Base-by-base conservation (phyloP, 2,329 filamentous ascomycete genomes). In the Tolypocladium guangdongense region DNA sequence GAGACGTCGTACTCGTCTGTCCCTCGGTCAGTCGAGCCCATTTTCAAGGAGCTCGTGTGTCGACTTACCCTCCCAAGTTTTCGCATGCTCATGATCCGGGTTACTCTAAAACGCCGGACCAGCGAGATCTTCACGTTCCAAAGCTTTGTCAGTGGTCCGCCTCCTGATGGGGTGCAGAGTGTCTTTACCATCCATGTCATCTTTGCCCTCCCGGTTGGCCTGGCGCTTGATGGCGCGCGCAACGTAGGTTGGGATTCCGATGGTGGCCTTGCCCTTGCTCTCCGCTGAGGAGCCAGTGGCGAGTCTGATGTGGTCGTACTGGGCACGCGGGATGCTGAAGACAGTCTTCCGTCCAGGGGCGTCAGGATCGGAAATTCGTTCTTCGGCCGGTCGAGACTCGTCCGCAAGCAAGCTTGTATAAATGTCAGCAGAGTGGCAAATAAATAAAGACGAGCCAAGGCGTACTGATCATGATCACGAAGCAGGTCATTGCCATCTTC, bases 1-100 rank as follows among this genome's bases (percentile, higher is more conserved):
- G 66, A 70, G 20, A 74, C 63, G 35, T 67, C 66, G 36, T 60
- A 60, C n/a, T 52, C 2, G 36, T 57, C 58, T 10, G 57, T 43
- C 22, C 35, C 2, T 3, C 12, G 16, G 24, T 32, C 47, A 33
- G 33, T 48, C 18, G 54, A 36, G 50, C 14, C 45, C 50, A 36
- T 56, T 50, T 12, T 16, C 52, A 18, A 22, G 14, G 14, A 2
- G 7, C 12, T 37, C 27, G 7, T 18, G 35, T 36, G 30, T 43
- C 1, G 41, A 52, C 14, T 45, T 27, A 33, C 41, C 32, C 35
- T 33, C 38, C 49, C 52, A 46, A 4, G 20, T 33, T 10, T 16
- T 18, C 27, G 38, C 30, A 37, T 18, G 22, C 8, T 16, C 24
- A 10, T 24, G 16, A 39, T 32, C 37, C 49, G 27, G 49, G 49